Conservation (phyloP, 768 basidiomycete genomes). For the button mushroom (Agaricus bisporus) region DNA sequence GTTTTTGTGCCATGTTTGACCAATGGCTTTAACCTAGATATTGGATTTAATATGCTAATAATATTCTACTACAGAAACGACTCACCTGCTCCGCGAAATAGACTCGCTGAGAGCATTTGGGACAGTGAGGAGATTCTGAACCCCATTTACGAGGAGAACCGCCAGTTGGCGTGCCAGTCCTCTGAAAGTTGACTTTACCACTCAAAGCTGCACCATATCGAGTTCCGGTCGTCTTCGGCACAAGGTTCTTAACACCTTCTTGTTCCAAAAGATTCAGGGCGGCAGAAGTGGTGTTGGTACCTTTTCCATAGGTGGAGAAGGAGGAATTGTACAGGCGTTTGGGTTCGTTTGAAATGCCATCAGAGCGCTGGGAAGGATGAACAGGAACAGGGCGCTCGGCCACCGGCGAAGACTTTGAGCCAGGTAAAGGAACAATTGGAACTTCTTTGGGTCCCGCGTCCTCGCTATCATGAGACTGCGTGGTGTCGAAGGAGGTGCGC, state of each 20-base stretch:
- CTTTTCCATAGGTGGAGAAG: neutral
- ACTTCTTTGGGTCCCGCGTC: too few relatives aligned
- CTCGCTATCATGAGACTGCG: too few relatives aligned
- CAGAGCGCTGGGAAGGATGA: neutral
- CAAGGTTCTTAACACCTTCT: slow-evolving; percentile 20
- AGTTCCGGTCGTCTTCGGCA: slow-evolving; percentile 48
- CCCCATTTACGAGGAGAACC: slow-evolving; percentile 47
- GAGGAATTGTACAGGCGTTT: neutral
- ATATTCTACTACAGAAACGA: neutral
- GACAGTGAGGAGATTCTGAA: slow-evolving; percentile 54
- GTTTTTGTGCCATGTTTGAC: slow-evolving; percentile 73
- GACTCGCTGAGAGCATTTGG: slow-evolving; percentile 67
- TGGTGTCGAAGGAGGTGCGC: too few relatives aligned
- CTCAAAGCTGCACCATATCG: slow-evolving; percentile 57
- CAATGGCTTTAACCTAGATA: slow-evolving; percentile 69
- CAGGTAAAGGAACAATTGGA: too few relatives aligned
- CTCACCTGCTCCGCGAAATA: slow-evolving; percentile 82
- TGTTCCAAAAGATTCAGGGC: slow-evolving; percentile 14
- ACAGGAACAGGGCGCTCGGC: too few relatives aligned
- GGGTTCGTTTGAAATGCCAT: neutral
- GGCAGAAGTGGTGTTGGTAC: slow-evolving; percentile 9
- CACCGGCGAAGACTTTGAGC: too few relatives aligned
- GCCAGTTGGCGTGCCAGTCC: slow-evolving; percentile 26
- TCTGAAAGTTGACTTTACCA: slow-evolving; percentile 22
- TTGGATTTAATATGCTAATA: neutral